phyloP scores from a whole-genome alignment of 441 rosid species.

The Gossypium davidsonii region DNA sequence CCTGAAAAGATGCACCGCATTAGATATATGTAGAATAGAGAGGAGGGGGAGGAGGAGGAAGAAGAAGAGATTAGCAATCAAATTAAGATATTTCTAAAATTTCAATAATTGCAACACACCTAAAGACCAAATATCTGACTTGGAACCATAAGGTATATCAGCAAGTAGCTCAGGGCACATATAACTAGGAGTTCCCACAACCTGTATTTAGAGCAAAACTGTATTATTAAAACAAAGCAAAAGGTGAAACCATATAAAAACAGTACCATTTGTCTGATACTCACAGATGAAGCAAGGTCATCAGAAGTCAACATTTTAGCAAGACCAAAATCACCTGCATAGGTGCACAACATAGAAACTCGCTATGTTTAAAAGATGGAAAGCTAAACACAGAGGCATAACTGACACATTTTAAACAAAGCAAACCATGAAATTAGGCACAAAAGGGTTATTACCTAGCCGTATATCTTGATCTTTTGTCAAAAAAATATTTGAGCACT shows the following conservation, averaged over 20 bases:
- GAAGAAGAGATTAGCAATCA: background rate
- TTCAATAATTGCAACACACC: constrained; percentile 28
- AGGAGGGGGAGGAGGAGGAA: background rate
- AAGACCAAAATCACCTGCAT: constrained; percentile 65
- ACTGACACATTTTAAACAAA: background rate
- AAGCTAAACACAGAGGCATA: background rate
- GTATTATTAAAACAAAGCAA: background rate
- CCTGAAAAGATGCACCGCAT: constrained; percentile 29
- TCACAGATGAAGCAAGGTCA: constrained; percentile 68
- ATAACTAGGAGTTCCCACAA: constrained; percentile 78
- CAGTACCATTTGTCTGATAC: constrained; percentile 17
- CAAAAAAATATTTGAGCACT: constrained; percentile 74
- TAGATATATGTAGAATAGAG: constrained; percentile 9
- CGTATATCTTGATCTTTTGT: constrained; percentile 65
- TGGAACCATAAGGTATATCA: constrained; percentile 72
- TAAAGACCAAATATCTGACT: constrained; percentile 74
- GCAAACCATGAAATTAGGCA: background rate
- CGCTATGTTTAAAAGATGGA: background rate
- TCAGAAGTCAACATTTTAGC: constrained; percentile 67
- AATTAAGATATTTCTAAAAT: background rate
- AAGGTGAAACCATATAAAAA: background rate
- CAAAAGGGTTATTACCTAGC: constrained; percentile 34
- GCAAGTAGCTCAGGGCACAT: constrained; percentile 86
- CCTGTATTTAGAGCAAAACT: constrained; percentile 27
- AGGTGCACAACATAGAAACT: background rate